Conservation (phyloP, 2,329 filamentous ascomycete species). For the Pseudopithomyces maydicus region DNA sequence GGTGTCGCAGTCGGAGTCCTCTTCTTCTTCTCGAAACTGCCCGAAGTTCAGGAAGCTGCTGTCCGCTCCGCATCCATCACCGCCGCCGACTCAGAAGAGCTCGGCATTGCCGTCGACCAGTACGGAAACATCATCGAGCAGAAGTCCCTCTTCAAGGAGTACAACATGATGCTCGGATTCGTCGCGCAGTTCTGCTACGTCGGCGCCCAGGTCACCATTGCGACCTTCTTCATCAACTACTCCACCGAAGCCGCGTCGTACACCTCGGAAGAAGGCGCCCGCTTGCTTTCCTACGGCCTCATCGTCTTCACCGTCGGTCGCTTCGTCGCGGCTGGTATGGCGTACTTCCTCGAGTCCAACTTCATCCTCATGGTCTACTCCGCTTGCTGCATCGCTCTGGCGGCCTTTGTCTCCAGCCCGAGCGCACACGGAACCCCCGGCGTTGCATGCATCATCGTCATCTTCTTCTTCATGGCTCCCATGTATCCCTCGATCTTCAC, state of each 20-base stretch:
- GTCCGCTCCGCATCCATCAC: conserved; percentile 1
- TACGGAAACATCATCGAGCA: conserved; percentile 3
- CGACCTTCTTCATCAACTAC: conserved; percentile 46
- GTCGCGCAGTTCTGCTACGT: conserved; percentile 61
- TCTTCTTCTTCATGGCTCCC: conserved; percentile 23
- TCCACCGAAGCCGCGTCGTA: conserved; percentile 13
- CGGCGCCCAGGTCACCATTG: conserved; percentile 60
- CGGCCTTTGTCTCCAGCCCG: conserved; percentile 14
- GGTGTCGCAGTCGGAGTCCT: conserved; percentile 58
- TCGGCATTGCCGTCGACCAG: background rate
- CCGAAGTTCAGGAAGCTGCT: conserved; percentile 60
- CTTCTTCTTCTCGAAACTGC: conserved; percentile 63
- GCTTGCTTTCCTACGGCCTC: conserved; percentile 10
- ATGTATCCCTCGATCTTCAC: conserved; percentile 40
- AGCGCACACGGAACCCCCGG: conserved; percentile 13
- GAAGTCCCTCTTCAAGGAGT: conserved; percentile 21
- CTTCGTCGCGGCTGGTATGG: conserved; percentile 21
- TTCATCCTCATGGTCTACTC: conserved; percentile 22
- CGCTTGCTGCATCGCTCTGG: conserved; percentile 19
- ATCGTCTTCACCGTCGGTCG: conserved; percentile 19
- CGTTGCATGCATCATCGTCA: conserved; percentile 17
- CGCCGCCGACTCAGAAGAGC: conserved; percentile 1
- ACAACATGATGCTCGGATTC: conserved; percentile 54
- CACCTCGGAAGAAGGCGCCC: background rate
- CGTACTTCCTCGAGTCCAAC: conserved; percentile 52